Evolutionary conservation across 2,329 filamentous ascomycete genomes (phyloP), one percentile per base, ranked within the genome.

Genomic region (Plectosphaerella cucumerina): DNA sequence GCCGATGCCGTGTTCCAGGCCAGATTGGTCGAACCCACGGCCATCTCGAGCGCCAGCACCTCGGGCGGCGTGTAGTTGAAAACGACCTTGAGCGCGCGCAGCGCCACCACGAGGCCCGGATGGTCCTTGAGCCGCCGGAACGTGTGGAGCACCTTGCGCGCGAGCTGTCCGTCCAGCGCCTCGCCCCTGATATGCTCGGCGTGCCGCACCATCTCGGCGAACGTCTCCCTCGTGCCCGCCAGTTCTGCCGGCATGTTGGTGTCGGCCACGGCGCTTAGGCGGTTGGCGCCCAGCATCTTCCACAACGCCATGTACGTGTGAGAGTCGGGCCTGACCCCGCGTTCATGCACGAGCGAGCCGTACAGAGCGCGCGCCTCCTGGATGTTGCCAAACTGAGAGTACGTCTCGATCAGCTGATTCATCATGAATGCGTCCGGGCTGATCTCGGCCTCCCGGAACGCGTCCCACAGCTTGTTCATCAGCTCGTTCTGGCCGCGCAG

Each of bases 341-440:
- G 69, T 22, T 75, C 67, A 10, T 65, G 58, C 26, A 79, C 76
- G 62, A 89, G 76, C 17, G 69, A 65, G 10, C 69, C 64, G 64
- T 84, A 89, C 26, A 84, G 74, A 3, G 68, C 62, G 59, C 79
- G 74, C 0, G 87, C 81, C 47, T 78, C 70, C 21, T 69, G 65
- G 43, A 77, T 73, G 48, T 81, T 72, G 47, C 81, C 80, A 52
- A 79, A 78, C 53, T 84, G 79, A 44, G 87, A 75, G 55, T 85
- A 79, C 6, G 84, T 82, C 53, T 84, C 82, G 22, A 94, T 78
- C 20, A 92, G 71, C 62, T 91, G 86, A 66, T 93, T 94, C 76
- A 92, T 82, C 70, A 92, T 87, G 65, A 86, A 88, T 9, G 84
- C 81, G 60, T 89, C 86, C 2, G 86, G 80, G 49, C 72, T 75